Evolutionary conservation across 768 basidiomycete genomes (phyloP).

Genomic region (Calocybe gangraenosa): DNA sequence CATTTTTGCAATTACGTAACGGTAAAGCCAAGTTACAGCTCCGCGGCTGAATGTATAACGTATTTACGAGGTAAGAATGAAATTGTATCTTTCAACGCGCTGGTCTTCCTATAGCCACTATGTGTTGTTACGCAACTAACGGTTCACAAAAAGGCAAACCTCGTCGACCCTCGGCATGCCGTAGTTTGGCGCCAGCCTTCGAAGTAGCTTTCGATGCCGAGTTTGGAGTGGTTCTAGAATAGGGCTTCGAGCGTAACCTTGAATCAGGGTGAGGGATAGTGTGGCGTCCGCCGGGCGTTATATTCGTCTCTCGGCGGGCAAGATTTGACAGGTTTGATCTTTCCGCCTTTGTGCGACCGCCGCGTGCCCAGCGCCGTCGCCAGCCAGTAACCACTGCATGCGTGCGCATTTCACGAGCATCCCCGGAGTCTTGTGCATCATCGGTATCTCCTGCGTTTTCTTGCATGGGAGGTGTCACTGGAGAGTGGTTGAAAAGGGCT

Average conservation of each 20-base stretch:
- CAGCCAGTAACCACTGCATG: constrained; percentile 49
- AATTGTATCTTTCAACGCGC: too few species aligned
- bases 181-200: constrained; percentile 8
- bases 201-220: constrained; percentile 9
- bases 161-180: constrained; percentile 17
- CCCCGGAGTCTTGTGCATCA: constrained; percentile 23
- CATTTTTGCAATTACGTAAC: too few species aligned
- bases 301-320: constrained; percentile 39
- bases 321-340: constrained; percentile 22
- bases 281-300: constrained; percentile 39
- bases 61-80: too few species aligned
- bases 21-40: too few species aligned
- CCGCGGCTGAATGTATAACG: too few species aligned
- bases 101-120: too few species aligned
- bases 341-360: constrained; percentile 32
- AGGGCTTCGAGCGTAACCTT: constrained; percentile 13
- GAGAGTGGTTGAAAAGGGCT: constrained; percentile 15
- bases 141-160: constrained; percentile 21
- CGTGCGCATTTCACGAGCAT: constrained; percentile 25
- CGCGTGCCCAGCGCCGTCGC: constrained; percentile 48
- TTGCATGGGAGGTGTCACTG: constrained; percentile 33
- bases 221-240: constrained; percentile 14
- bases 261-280: constrained; percentile 16
- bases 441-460: constrained; percentile 28
- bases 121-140: constrained; percentile 10